phyloP scores from a whole-genome alignment of 345 rosid species.

The Citrus australasica region DNA sequence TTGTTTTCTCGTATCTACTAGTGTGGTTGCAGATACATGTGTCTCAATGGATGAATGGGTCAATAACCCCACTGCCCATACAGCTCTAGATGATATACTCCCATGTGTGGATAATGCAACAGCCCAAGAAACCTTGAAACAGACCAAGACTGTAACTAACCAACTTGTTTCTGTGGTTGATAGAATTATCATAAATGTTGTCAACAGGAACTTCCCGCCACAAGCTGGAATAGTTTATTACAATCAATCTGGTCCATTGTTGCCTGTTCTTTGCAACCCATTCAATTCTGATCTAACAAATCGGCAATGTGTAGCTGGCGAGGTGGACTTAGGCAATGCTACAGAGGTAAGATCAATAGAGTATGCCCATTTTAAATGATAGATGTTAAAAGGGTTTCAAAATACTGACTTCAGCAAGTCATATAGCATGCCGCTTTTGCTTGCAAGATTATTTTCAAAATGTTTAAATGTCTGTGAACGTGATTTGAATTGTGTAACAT shows the following conservation, averaged over 20 bases:
- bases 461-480: too few species aligned
- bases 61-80: slow-evolving; percentile 75
- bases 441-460: neutral
- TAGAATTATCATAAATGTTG: slow-evolving; percentile 37
- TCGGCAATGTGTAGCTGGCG: slow-evolving; percentile 54
- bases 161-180: slow-evolving; percentile 59
- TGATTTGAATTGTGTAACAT: too few species aligned
- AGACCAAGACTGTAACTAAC: slow-evolving; percentile 54
- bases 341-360: slow-evolving; percentile 46
- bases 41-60: slow-evolving; percentile 96
- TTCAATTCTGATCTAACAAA: slow-evolving; percentile 61
- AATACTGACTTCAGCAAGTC: neutral
- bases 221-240: slow-evolving; percentile 34
- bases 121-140: slow-evolving; percentile 69
- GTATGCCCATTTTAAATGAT: neutral
- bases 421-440: neutral
- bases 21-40: slow-evolving; percentile 89
- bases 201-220: slow-evolving; percentile 54
- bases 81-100: slow-evolving; percentile 87
- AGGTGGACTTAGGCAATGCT: slow-evolving; percentile 62
- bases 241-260: slow-evolving; percentile 85
- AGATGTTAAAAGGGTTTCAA: neutral
- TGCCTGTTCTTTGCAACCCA: slow-evolving; percentile 85
- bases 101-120: slow-evolving; percentile 95
- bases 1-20: slow-evolving; percentile 18